phyloP scores from a whole-genome alignment of 768 basidiomycete genomes.

The Mycena amicta region DNA sequence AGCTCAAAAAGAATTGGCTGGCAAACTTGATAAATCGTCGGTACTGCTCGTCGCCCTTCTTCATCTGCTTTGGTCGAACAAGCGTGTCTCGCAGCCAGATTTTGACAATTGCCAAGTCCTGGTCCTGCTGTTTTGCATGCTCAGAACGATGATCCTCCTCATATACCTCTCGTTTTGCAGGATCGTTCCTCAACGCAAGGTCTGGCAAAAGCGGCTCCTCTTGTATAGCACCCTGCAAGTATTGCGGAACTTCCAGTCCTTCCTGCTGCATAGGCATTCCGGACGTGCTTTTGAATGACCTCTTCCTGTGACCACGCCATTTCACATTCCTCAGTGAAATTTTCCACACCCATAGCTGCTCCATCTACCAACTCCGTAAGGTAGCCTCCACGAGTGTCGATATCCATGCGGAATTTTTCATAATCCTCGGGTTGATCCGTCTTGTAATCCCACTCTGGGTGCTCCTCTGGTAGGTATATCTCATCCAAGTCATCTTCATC shows the following conservation, averaged over 20 bases:
- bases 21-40: constrained; percentile 3
- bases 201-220: constrained; percentile 5
- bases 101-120: neutral
- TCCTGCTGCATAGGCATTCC: neutral
- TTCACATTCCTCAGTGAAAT: neutral
- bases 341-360: neutral
- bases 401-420: constrained; percentile 11
- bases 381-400: constrained; percentile 9
- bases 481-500: constrained; percentile 6
- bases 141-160: constrained; percentile 7
- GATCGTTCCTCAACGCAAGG: neutral
- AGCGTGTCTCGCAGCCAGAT: constrained; percentile 7
- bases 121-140: constrained; percentile 3
- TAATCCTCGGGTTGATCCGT: constrained; percentile 12
- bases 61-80: neutral
- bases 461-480: constrained; percentile 4
- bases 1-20: neutral
- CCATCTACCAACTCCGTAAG: neutral
- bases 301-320: neutral
- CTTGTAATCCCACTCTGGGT: constrained; percentile 13
- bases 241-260: constrained; percentile 2
- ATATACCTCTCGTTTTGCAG: constrained; percentile 1
- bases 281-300: neutral
- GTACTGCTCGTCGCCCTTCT: neutral
- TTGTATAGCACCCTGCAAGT: neutral